A percentile compares a stretch with the other conserved stretches of the same genome.
Evolutionary conservation across 2,329 filamentous ascomycete species (phyloP).

Genomic region (Botrytis hyacinthi): DNA sequence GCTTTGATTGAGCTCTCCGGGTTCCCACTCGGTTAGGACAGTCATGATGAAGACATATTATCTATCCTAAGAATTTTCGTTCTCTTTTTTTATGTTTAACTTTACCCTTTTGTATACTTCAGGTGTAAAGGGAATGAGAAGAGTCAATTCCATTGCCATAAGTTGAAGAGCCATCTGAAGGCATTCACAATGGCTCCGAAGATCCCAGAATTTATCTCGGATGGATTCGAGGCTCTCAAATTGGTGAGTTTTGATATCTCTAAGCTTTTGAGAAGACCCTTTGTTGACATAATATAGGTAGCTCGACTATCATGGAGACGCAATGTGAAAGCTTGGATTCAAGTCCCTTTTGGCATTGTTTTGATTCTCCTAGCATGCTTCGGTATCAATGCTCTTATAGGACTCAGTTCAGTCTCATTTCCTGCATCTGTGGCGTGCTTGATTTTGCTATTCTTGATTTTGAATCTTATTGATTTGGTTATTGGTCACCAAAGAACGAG

Average conservation of each 20-base stretch:
- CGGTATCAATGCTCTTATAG: slow-evolving; percentile 44
- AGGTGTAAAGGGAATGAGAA: neutral
- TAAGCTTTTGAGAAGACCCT: neutral
- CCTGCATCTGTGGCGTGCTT: slow-evolving; percentile 60
- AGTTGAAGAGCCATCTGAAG: neutral
- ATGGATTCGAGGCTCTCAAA: slow-evolving; percentile 34
- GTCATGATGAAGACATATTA: neutral
- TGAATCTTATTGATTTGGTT: slow-evolving; percentile 48
- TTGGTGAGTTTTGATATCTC: slow-evolving; percentile 27
- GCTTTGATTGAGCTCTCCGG: slow-evolving; percentile 10
- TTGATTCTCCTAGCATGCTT: slow-evolving; percentile 43
- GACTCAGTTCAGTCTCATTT: slow-evolving; percentile 51
- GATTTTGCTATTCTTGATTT: slow-evolving; percentile 51
- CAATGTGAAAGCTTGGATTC: slow-evolving; percentile 47
- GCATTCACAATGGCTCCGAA: slow-evolving; percentile 6
- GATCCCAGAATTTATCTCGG: slow-evolving; percentile 19
- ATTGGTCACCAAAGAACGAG: slow-evolving; percentile 51
- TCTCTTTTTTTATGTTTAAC: neutral
- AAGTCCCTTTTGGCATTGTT: slow-evolving; percentile 47
- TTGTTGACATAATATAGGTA: slow-evolving; percentile 32
- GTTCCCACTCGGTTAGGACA: slow-evolving; percentile 3
- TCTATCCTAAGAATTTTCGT: neutral
- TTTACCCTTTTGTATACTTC: neutral
- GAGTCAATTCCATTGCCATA: neutral
- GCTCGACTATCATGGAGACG: slow-evolving; percentile 35